Base-by-base conservation (phyloP, 148 eudicot genomes). In the Chenopodium album region DNA sequence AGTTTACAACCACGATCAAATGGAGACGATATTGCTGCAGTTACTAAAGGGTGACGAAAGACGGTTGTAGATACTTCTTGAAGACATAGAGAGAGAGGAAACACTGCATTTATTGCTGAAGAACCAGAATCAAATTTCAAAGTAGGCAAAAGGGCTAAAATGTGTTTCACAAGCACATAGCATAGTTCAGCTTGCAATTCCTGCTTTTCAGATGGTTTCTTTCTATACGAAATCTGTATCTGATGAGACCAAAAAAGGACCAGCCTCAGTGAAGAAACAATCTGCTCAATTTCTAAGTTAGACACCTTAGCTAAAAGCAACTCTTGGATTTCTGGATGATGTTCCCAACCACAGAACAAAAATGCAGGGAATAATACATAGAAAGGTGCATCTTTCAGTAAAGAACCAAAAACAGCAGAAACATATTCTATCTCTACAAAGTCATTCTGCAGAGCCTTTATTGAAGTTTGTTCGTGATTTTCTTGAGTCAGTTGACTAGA, bases 201-300 rank as follows among this genome's bases (percentile, higher is more conserved):
- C 76, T 85, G 86, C 67, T 83, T 81, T 50, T 79, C 85, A 44
- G 83, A 83, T 76, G 91, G 88, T 54, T 81, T 85, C 80, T 80
- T 78, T 83, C 85, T 80, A 85, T 83, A 89, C 74, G 88, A 86
- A 28, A 75, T 85, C 65, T 78, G 87, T 76, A 86, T 82, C 72
- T 89, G 95, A 87, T 87, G 81, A 75, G 91, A 77, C 94, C 95
- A 94, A 85, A 92, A 96, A 54, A 96, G 88, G 80, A 94, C 85
- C 59, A 89, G 89, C 82, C 88, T 87, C 54, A 94, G 76, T 60
- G 91, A 85, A 47, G 89, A 81, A 81, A 88, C 67, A 63, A 89
- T 60, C 28, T 90, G 84, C 80, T 90, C 94, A 89, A 82, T 44
- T 67, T 85, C 76, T 85, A 83, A 74, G 73, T 82, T 87, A 77